Conservation (phyloP, 495 filamentous ascomycete genomes). For the Hypoxylon fragiforme region DNA sequence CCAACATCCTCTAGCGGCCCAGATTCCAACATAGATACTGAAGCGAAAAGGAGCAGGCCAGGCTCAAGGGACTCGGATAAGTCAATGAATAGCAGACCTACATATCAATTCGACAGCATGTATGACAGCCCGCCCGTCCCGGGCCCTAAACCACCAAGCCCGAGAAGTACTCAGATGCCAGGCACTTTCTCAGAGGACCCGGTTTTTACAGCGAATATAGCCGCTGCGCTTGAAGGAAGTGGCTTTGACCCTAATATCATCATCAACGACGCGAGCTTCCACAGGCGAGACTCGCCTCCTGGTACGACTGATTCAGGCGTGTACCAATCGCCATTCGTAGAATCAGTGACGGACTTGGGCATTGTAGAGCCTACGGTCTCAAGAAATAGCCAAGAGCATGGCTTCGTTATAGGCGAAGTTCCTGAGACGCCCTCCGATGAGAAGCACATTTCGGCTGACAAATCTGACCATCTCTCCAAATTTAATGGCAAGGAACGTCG, state of each 20-base stretch:
- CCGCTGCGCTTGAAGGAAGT: conserved; percentile 66
- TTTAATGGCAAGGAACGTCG: conserved; percentile 20
- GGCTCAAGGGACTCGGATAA: conserved; percentile 27
- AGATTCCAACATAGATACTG: conserved; percentile 12
- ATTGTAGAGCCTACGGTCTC: background rate
- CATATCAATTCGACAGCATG: conserved; percentile 21
- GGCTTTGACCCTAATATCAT: conserved; percentile 75
- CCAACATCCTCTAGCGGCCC: conserved; percentile 32
- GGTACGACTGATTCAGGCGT: conserved; percentile 53
- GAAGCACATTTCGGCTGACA: conserved; percentile 11
- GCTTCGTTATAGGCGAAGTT: conserved; percentile 27
- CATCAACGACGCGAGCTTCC: conserved; percentile 64
- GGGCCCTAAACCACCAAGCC: conserved; percentile 44
- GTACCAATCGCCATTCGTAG: conserved; percentile 52
- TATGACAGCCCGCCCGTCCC: conserved; percentile 41
- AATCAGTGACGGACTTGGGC: conserved; percentile 46
- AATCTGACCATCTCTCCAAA: conserved; percentile 13
- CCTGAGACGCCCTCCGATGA: conserved; percentile 22
- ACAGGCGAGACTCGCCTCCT: conserved; percentile 65
- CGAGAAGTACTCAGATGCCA: conserved; percentile 44
- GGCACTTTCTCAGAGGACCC: conserved; percentile 62
- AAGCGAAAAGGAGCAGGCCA: conserved; percentile 16
- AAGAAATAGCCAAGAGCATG: conserved; percentile 7
- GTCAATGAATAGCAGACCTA: conserved; percentile 21
- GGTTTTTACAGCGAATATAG: conserved; percentile 70